phyloP scores from a whole-genome alignment of 75 land plant species.

The Cryptomeria japonica region DNA sequence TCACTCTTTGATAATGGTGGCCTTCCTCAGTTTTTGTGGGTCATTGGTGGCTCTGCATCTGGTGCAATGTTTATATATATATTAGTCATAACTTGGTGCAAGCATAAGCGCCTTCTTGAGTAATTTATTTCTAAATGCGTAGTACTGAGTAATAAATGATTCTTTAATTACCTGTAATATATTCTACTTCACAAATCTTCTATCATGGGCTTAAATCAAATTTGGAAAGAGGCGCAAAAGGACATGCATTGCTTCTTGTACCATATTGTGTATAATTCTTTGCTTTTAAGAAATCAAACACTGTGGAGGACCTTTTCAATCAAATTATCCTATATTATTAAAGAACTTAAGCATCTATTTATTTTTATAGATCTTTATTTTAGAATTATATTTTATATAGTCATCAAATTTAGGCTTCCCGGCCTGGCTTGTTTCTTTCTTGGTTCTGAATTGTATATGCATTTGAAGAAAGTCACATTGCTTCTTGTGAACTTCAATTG shows the following conservation, averaged over 20 bases:
- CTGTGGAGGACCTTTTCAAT: background rate
- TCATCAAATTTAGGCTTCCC: too few relatives aligned
- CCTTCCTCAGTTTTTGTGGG: slow-evolving; percentile 45
- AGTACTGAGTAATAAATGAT: background rate
- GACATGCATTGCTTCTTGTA: background rate
- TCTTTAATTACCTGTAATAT: background rate
- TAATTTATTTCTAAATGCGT: slow-evolving; percentile 13
- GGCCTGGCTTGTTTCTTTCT: too few relatives aligned
- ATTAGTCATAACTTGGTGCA: slow-evolving; percentile 73
- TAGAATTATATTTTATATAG: too few relatives aligned
- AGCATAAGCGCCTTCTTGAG: slow-evolving; percentile 61
- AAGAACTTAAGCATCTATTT: background rate
- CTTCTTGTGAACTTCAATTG: background rate
- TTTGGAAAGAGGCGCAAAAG: background rate
- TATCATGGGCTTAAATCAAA: background rate
- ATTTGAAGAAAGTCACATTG: background rate
- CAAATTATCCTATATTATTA: background rate
- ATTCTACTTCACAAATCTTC: background rate
- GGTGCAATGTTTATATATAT: slow-evolving; percentile 50
- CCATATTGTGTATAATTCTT: background rate
- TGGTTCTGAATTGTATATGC: too few relatives aligned
- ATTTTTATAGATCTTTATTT: too few relatives aligned
- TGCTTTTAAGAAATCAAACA: background rate
- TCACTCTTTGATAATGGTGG: slow-evolving; percentile 45
- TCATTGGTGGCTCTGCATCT: slow-evolving; percentile 52